Conservation (phyloP, 768 basidiomycete species). For the Termitomyces eurrhizus region DNA sequence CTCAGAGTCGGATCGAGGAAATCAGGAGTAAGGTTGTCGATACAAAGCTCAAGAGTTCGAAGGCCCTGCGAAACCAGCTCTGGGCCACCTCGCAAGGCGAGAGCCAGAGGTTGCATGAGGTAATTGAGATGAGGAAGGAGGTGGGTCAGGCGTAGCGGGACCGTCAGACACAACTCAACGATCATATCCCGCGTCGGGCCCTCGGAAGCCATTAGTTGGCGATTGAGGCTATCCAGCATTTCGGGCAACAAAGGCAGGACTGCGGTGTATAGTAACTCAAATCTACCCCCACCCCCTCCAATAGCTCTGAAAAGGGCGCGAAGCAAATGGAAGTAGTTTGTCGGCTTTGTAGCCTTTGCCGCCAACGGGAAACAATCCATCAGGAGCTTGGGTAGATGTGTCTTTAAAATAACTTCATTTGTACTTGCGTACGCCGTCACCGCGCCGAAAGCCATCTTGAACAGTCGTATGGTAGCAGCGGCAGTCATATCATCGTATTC, state of each 20-base stretch:
- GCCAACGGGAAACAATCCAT: slow-evolving; percentile 97
- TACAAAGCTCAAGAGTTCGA: slow-evolving; percentile 95
- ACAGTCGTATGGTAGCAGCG: slow-evolving; percentile 82
- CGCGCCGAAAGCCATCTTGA: slow-evolving; percentile 93
- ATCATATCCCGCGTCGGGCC: slow-evolving; percentile 87
- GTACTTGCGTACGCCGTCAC: slow-evolving; percentile 65
- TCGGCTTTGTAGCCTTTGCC: slow-evolving; percentile 85
- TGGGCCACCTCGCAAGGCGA: slow-evolving; percentile 80
- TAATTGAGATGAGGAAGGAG: slow-evolving; percentile 93
- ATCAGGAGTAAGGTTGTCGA: slow-evolving; percentile 97
- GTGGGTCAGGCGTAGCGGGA: slow-evolving; percentile 92
- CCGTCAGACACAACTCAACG: slow-evolving; percentile 95
- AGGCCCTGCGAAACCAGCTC: slow-evolving; percentile 95
- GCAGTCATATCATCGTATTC: slow-evolving; percentile 81
- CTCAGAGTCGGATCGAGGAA: slow-evolving; percentile 96
- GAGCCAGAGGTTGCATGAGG: slow-evolving; percentile 92
- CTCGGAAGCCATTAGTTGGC: slow-evolving; percentile 82
- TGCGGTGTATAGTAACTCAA: slow-evolving; percentile 93
- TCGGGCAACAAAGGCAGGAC: slow-evolving; percentile 94
- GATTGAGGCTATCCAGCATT: slow-evolving; percentile 92
- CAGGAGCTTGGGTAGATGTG: slow-evolving; percentile 87
- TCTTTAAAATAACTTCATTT: slow-evolving; percentile 92
- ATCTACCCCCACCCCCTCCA: slow-evolving; percentile 86
- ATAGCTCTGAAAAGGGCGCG: slow-evolving; percentile 92
- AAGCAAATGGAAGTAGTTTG: slow-evolving; percentile 89